phyloP scores from a whole-genome alignment of 1,139 yeast genomes.

The Sugiyamaella castrensis region DNA sequence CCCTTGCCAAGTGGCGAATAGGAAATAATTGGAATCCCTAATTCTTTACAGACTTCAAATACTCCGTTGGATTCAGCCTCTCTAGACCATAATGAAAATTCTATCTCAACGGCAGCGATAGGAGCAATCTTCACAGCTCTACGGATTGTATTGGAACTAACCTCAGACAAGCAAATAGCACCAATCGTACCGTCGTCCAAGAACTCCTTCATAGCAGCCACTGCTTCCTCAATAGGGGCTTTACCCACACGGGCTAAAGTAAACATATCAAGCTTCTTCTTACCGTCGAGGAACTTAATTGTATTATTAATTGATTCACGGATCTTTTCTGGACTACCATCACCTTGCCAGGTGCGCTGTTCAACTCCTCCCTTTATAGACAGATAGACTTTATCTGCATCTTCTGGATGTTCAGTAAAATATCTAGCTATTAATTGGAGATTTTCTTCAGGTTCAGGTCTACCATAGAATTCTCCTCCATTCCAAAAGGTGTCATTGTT shows the following conservation, averaged over 20 bases:
- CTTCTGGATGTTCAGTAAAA: slow-evolving; percentile 54
- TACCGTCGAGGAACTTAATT: slow-evolving; percentile 44
- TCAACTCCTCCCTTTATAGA: slow-evolving; percentile 66
- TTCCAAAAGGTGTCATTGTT: slow-evolving; percentile 60
- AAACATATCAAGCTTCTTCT: slow-evolving; percentile 47
- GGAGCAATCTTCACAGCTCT: slow-evolving; percentile 54
- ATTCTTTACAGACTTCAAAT: slow-evolving; percentile 51
- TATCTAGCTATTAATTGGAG: slow-evolving; percentile 56
- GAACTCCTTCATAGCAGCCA: slow-evolving; percentile 31
- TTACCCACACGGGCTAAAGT: slow-evolving; percentile 68
- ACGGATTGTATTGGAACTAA: slow-evolving; percentile 54
- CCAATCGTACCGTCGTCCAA: slow-evolving; percentile 44
- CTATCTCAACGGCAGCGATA: slow-evolving; percentile 69
- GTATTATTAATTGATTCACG: slow-evolving; percentile 51
- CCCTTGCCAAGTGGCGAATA: slow-evolving; percentile 88
- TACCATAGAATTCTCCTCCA: slow-evolving; percentile 78
- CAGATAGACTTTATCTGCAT: slow-evolving; percentile 51
- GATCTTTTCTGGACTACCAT: slow-evolving; percentile 49
- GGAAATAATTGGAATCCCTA: slow-evolving; percentile 64
- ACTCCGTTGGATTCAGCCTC: slow-evolving; percentile 62
- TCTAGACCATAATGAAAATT: slow-evolving; percentile 63
- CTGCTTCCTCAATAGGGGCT: slow-evolving; percentile 38
- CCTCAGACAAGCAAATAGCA: slow-evolving; percentile 69
- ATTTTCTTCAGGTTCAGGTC: slow-evolving; percentile 46
- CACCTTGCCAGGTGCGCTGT: slow-evolving; percentile 42